Conservation (phyloP, 2,329 filamentous ascomycete species). For the Pyrenophora teres region DNA sequence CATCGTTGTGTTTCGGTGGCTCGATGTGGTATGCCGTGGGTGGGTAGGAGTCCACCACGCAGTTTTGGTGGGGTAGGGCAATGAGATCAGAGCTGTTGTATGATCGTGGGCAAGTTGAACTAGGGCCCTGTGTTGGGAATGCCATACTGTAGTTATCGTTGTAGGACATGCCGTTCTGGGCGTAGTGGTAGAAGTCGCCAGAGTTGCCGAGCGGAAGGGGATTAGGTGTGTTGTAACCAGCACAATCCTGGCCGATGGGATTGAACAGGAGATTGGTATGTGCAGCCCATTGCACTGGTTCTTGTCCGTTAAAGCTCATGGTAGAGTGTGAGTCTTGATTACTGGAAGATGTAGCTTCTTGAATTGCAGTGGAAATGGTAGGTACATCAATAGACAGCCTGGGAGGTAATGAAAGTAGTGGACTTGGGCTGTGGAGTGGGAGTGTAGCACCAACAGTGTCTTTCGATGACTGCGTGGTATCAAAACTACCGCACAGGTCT, state of each 20-base stretch:
- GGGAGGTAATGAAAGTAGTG: conserved; percentile 19
- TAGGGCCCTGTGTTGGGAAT: conserved; percentile 20
- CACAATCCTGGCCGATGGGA: conserved; percentile 16
- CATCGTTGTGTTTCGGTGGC: conserved; percentile 30
- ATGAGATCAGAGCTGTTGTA: conserved; percentile 23
- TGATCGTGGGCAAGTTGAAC: conserved; percentile 30
- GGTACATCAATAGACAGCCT: conserved; percentile 16
- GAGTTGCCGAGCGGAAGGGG: conserved; percentile 12
- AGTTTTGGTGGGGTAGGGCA: conserved; percentile 18
- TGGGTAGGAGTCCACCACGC: conserved; percentile 32
- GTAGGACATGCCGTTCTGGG: conserved; percentile 28
- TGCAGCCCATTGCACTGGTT: conserved; percentile 29
- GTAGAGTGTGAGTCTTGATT: conserved; percentile 7
- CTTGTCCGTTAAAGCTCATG: conserved; percentile 22
- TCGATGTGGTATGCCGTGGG: conserved; percentile 40
- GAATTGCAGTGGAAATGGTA: conserved; percentile 21
- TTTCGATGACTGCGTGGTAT: conserved; percentile 22
- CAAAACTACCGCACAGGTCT: conserved; percentile 26
- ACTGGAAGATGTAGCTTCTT: conserved; percentile 15
- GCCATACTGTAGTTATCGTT: conserved; percentile 28
- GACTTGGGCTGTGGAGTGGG: conserved; percentile 19
- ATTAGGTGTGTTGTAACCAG: conserved; percentile 17
- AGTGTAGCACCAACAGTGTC: conserved; percentile 23
- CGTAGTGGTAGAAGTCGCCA: conserved; percentile 20
- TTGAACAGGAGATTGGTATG: conserved; percentile 17